A percentile compares a stretch with the other conserved stretches of the same genome.
These are phyloP conservation scores for Angomonas ambiguus DNA, from an alignment of 208 protist genomes.

Conservation along the genomic window DNA sequence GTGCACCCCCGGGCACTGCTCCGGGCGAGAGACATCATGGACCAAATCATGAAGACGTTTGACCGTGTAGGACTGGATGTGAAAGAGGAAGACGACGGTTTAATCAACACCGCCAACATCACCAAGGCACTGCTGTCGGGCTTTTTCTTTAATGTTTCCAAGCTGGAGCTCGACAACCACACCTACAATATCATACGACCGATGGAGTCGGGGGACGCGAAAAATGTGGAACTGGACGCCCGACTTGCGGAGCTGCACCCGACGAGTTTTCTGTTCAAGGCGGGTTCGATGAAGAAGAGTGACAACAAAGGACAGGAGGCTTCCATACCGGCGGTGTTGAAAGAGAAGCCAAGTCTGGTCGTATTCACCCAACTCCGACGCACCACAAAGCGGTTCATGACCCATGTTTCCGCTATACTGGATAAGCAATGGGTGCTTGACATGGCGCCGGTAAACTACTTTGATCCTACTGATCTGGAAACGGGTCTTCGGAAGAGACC, in stretches of 20 bases:
- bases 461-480: constrained; percentile 70
- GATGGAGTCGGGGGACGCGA: constrained; percentile 37
- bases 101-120: constrained; percentile 54
- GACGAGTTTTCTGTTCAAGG: constrained; percentile 66
- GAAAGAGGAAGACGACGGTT: constrained; percentile 15
- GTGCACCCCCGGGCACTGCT: constrained; percentile 66
- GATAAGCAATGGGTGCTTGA: constrained; percentile 60
- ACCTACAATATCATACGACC: constrained; percentile 75
- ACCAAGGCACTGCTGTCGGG: constrained; percentile 74
- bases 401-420: constrained; percentile 75
- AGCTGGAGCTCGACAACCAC: constrained; percentile 66
- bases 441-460: constrained; percentile 79
- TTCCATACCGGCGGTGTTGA: constrained; percentile 19
- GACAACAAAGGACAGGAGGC: neutral
- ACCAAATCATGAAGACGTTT: constrained; percentile 82
- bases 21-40: constrained; percentile 77
- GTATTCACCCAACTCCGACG: constrained; percentile 83
- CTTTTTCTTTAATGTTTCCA: constrained; percentile 89
- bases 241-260: constrained; percentile 70
- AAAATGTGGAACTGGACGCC: constrained; percentile 18
- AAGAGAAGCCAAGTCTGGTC: constrained; percentile 48
- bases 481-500: constrained; percentile 62
- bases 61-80: constrained; percentile 76
- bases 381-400: constrained; percentile 86
- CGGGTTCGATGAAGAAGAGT: constrained; percentile 15